phyloP scores from a whole-genome alignment of 2,329 filamentous ascomycete species.

The Hypoxylon rubiginosum region DNA sequence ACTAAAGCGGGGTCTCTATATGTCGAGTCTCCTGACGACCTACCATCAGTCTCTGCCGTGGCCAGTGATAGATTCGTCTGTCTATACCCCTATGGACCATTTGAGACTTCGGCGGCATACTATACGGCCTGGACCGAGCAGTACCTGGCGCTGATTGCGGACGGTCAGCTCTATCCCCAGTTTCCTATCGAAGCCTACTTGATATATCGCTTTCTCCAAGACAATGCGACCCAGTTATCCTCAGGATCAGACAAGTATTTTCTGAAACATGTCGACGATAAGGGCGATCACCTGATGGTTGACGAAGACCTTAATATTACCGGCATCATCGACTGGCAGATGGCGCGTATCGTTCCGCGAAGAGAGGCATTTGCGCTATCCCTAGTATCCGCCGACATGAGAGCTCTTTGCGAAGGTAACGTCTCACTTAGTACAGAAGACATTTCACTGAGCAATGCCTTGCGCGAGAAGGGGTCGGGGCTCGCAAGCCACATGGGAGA shows the following conservation, averaged over 20 bases:
- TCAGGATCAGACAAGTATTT: conserved; percentile 43
- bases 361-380: conserved; percentile 38
- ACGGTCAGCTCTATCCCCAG: conserved; percentile 52
- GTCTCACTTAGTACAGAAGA: conserved; percentile 31
- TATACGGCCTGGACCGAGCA: conserved; percentile 45
- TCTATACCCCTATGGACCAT: conserved; percentile 43
- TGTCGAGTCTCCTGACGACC: conserved; percentile 20
- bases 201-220: conserved; percentile 56
- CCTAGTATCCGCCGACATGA: conserved; percentile 40
- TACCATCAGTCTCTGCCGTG: conserved; percentile 38
- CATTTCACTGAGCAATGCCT: conserved; percentile 18
- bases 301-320: conserved; percentile 56
- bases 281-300: conserved; percentile 57
- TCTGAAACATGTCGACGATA: conserved; percentile 58
- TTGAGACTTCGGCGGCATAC: conserved; percentile 34
- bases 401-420: conserved; percentile 29
- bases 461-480: conserved; percentile 18
- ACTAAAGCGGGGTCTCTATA: conserved; percentile 46
- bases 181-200: conserved; percentile 50
- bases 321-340: conserved; percentile 58
- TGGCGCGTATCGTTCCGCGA: conserved; percentile 48
- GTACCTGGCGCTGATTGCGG: conserved; percentile 49
- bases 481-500: conserved; percentile 29
- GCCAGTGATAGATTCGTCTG: conserved; percentile 50
- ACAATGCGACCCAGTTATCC: conserved; percentile 47